These are phyloP conservation scores for Musa balbisiana DNA, from an alignment of 202 grass and related monocot genomes.

Conservation along the genomic window DNA sequence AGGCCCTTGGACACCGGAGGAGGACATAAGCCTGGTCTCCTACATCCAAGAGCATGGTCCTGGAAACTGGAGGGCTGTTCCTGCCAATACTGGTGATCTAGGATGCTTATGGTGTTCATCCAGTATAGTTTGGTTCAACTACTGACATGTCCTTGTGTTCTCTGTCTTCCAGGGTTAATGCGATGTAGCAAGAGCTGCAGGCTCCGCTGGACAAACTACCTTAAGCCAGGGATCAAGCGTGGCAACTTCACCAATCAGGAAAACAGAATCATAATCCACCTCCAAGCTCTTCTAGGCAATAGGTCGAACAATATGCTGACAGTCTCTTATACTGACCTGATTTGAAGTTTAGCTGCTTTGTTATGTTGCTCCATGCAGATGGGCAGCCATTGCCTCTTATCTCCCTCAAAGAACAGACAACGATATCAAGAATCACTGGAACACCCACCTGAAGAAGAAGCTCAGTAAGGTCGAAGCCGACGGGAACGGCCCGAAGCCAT, in stretches of 20 bases:
- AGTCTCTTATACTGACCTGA: not conserved
- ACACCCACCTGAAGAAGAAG: conserved; percentile 14
- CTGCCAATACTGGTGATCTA: not conserved
- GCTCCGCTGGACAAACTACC: conserved; percentile 3
- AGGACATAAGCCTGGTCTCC: conserved; percentile 8
- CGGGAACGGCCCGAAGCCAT: not conserved
- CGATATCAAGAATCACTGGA: conserved; percentile 8
- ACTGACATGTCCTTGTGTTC: not conserved
- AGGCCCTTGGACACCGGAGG: conserved; percentile 7
- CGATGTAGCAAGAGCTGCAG: conserved; percentile 11
- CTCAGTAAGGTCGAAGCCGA: not conserved
- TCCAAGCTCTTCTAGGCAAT: conserved; percentile 14
- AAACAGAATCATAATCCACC: not conserved
- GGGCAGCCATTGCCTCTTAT: conserved; percentile 13
- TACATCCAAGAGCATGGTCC: conserved; percentile 11
- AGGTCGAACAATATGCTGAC: not conserved
- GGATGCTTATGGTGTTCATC: too few species aligned
- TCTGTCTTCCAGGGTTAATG: conserved; percentile 2
- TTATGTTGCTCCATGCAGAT: not conserved
- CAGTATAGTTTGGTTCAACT: not conserved
- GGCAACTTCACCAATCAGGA: conserved; percentile 8
- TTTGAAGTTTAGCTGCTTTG: not conserved
- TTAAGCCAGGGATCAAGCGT: conserved; percentile 10
- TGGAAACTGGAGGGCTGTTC: conserved; percentile 8
- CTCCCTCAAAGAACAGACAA: conserved; percentile 4